Evolutionary conservation across 768 basidiomycete genomes (phyloP).

Genomic region (Royoungia palumana): DNA sequence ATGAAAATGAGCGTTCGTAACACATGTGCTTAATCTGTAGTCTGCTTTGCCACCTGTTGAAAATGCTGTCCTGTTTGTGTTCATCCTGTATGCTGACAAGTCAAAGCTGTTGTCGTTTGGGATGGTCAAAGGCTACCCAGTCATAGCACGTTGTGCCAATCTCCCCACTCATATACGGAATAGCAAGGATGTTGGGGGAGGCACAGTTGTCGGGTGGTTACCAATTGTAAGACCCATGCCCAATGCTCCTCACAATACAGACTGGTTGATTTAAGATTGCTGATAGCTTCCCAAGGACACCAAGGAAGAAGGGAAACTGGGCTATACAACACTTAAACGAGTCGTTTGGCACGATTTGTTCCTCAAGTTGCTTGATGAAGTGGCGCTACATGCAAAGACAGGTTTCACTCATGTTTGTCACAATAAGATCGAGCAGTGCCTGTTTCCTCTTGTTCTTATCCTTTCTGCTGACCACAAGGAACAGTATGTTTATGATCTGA

Average conservation of each 20-base stretch:
- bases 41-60: neutral
- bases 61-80: neutral
- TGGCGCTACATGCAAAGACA: slow-evolving; percentile 14
- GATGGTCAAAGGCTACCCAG: slow-evolving; percentile 20
- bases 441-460: slow-evolving; percentile 39
- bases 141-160: slow-evolving; percentile 14
- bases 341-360: slow-evolving; percentile 40
- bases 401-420: slow-evolving; percentile 29
- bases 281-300: slow-evolving; percentile 33
- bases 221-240: slow-evolving; percentile 11
- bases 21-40: too few species aligned
- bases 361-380: slow-evolving; percentile 26
- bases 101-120: slow-evolving; percentile 14
- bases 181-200: slow-evolving; percentile 15
- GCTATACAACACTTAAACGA: slow-evolving; percentile 32
- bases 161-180: slow-evolving; percentile 16
- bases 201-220: slow-evolving; percentile 13
- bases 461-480: slow-evolving; percentile 45
- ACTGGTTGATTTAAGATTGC: too few species aligned
- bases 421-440: slow-evolving; percentile 13
- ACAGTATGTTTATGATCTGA: slow-evolving; percentile 31
- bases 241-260: too few species aligned
- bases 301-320: slow-evolving; percentile 27
- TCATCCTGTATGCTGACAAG: slow-evolving; percentile 21
- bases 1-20: too few species aligned